These are phyloP conservation scores for Diaporthe citrichinensis DNA, from an alignment of 2,329 filamentous ascomycete species.

Conservation along the genomic window DNA sequence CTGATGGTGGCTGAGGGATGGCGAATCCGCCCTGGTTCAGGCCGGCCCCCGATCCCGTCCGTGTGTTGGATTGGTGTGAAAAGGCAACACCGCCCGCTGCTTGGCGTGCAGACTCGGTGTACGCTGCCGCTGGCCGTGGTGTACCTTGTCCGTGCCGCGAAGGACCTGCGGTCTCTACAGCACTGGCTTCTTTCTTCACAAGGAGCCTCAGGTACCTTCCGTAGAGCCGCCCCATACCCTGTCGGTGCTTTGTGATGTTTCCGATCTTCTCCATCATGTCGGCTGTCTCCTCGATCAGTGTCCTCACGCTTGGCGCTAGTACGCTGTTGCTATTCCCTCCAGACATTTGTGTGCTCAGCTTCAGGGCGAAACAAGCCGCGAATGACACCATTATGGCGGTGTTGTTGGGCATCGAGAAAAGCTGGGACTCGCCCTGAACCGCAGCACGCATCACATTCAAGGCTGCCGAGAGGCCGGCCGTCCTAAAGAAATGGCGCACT, in stretches of 20 bases:
- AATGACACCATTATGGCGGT: slow-evolving; percentile 86
- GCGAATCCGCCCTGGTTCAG: slow-evolving; percentile 35
- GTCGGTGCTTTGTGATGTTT: slow-evolving; percentile 74
- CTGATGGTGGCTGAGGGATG: slow-evolving; percentile 41
- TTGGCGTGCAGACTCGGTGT: slow-evolving; percentile 18
- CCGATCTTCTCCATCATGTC: slow-evolving; percentile 79
- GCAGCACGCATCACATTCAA: slow-evolving; percentile 82
- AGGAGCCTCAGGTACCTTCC: slow-evolving; percentile 62
- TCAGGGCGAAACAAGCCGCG: slow-evolving; percentile 78
- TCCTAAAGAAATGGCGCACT: slow-evolving; percentile 80
- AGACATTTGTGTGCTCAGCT: slow-evolving; percentile 71
- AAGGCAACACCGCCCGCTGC: slow-evolving; percentile 28
- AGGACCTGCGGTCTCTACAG: slow-evolving; percentile 40
- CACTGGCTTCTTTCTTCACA: slow-evolving; percentile 54
- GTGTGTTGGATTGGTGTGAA: slow-evolving; percentile 1
- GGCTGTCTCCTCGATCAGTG: slow-evolving; percentile 77
- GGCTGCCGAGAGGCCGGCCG: slow-evolving; percentile 78
- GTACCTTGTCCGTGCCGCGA: slow-evolving; percentile 34
- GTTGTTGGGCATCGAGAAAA: slow-evolving; percentile 84
- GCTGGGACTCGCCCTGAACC: slow-evolving; percentile 77
- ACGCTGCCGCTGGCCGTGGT: slow-evolving; percentile 15
- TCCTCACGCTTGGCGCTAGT: slow-evolving; percentile 73
- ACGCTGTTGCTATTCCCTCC: slow-evolving; percentile 53
- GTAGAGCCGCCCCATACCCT: slow-evolving; percentile 72
- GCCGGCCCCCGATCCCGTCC: slow-evolving; percentile 8